phyloP scores from a whole-genome alignment of 306 rosid genomes.

The Quercus alba region DNA sequence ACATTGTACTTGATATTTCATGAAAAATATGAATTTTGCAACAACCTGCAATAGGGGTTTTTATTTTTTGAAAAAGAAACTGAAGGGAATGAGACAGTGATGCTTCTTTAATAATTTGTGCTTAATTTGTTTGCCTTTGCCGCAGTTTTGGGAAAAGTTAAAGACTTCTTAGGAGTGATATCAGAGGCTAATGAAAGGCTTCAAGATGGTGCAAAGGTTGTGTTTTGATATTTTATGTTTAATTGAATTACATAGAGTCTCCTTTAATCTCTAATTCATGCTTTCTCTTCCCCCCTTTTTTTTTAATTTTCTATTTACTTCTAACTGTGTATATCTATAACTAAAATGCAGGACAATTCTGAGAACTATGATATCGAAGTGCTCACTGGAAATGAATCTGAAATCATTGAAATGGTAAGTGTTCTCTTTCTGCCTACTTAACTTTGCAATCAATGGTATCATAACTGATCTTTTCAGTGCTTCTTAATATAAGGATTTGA shows the following conservation, averaged over 20 bases:
- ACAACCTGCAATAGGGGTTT: neutral
- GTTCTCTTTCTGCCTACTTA: neutral
- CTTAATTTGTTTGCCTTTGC: constrained; percentile 8
- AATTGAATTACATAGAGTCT: neutral
- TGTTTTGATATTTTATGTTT: constrained; percentile 14
- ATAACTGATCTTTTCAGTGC: neutral
- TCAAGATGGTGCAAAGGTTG: constrained; percentile 66
- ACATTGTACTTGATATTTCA: no score
- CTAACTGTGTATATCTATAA: neutral
- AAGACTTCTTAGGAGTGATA: constrained; percentile 63
- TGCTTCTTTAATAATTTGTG: neutral
- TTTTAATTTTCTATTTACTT: neutral
- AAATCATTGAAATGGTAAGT: constrained; percentile 68
- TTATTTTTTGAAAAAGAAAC: neutral
- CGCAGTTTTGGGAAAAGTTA: constrained; percentile 52
- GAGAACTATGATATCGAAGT: constrained; percentile 66
- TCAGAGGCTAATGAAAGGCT: constrained; percentile 71
- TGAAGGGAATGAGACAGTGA: neutral
- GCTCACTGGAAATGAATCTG: constrained; percentile 71
- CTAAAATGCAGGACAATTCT: constrained; percentile 48
- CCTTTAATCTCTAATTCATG: neutral
- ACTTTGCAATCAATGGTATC: constrained; percentile 1
- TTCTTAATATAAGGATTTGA: constrained; percentile 56
- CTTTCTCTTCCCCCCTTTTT: neutral
- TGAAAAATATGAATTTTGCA: no score